Evolutionary conservation across 495 filamentous ascomycete species (phyloP).

Genomic region (Glutinoglossum americanum): DNA sequence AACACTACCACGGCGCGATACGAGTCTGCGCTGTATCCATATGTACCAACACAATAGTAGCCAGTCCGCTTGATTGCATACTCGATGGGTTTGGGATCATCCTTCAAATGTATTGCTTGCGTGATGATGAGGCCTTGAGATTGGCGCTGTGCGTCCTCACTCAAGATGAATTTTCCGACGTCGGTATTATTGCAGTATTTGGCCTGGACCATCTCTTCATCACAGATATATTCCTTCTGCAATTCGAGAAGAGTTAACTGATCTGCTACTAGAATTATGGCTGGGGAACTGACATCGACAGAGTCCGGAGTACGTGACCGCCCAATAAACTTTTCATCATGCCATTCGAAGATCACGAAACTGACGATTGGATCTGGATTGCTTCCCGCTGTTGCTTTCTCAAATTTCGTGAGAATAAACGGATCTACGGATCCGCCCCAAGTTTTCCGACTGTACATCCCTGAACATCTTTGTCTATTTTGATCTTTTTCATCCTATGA

Average conservation of each 20-base stretch:
- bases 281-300: constrained; percentile 8
- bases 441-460: constrained; percentile 81
- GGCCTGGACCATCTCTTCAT: constrained; percentile 38
- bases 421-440: constrained; percentile 85
- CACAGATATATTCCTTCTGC: constrained; percentile 47
- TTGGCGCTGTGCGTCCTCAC: constrained; percentile 42
- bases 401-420: constrained; percentile 68
- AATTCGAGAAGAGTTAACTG: not conserved
- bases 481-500: constrained; percentile 48
- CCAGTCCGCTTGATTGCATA: constrained; percentile 75
- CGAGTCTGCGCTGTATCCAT: constrained; percentile 33
- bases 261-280: not conserved
- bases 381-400: constrained; percentile 29
- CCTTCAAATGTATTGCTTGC: constrained; percentile 60
- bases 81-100: constrained; percentile 40
- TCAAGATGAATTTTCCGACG: constrained; percentile 69
- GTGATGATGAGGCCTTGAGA: constrained; percentile 54
- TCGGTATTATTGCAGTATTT: constrained; percentile 50
- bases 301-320: constrained; percentile 15
- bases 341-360: constrained; percentile 87
- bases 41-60: constrained; percentile 85
- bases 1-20: constrained; percentile 78
- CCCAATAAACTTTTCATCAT: constrained; percentile 60
- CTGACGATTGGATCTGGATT: constrained; percentile 56
- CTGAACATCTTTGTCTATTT: constrained; percentile 72